Base-by-base conservation (phyloP, 1,284 basidiomycete species). In the Fistulinella staudtii region DNA sequence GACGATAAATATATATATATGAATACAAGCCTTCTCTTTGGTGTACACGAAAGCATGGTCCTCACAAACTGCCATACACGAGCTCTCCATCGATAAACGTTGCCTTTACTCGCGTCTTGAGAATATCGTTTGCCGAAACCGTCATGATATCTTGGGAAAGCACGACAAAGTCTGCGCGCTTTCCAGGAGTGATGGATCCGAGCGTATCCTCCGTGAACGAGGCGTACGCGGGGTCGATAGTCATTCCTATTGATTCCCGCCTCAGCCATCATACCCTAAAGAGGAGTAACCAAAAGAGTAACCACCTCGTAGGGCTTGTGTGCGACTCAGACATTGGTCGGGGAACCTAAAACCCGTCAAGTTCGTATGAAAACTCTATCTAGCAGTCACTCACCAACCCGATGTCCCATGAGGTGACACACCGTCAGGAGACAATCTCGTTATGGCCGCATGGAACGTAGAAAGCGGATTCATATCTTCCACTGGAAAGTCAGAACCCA, bases 401-500 rank as follows among this genome's bases (percentile, higher is more conserved):
- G 68, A 76, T 2, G 77, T 69, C 2, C 93, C 93, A 56, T 91
- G 85, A 5, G 93, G 93, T 14, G 89, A 93, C 24, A 70, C 65
- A 22, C 90, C 90, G 18, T 78, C 71, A 8, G 79, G 71, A 28
- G 85, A 82, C 31, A 90, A 68, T 29, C 93, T 77, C 1, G 89
- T 85, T 36, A 93, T 75, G 2, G 93, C 89, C 17, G 92, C 87
- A 63, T 91, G 91, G 64, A 95, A 93, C 7, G 85, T 85, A 43
- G 73, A 65, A 23, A 90, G 69, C 14, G 88, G 88, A 56, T 88
- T 86, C 65, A 87, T 74, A 36, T 74, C 71, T 59, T 93, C 92
- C 23, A 97, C 92, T 2, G 93, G 93, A 54, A 89, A 90, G 66
- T 96, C 93, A 1, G 89, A 91, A 14, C 93, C 93, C 13, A 95